phyloP scores from a whole-genome alignment of 164 flowering plant species.

The Warburgia ugandensis region DNA sequence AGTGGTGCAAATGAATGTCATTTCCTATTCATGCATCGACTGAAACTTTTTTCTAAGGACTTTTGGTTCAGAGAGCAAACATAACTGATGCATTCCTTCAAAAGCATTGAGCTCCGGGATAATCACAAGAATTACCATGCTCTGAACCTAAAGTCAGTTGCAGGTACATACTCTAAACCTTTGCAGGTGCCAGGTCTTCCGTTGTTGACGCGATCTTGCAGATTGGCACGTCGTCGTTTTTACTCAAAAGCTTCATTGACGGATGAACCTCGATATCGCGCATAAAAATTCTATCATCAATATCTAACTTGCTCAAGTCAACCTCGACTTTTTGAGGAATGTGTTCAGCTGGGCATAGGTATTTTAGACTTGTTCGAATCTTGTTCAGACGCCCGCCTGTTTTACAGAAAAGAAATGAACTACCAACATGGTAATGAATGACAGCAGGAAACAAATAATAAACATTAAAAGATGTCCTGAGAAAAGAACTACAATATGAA shows the following conservation, averaged over 20 bases:
- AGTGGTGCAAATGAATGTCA: no score
- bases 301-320: constrained; percentile 77
- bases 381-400: constrained; percentile 64
- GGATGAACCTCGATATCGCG: constrained; percentile 56
- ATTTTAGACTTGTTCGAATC: constrained; percentile 47
- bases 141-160: no score
- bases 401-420: background rate
- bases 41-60: no score
- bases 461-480: background rate
- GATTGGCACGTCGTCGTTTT: constrained; percentile 57
- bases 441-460: no score
- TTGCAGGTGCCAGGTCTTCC: no score
- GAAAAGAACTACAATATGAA: background rate
- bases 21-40: no score
- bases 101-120: no score
- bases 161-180: no score
- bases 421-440: background rate
- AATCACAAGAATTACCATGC: no score
- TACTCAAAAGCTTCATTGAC: constrained; percentile 65
- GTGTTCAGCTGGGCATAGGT: constrained; percentile 61
- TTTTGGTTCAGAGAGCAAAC: no score
- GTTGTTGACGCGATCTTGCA: constrained; percentile 64
- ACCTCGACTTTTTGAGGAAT: constrained; percentile 80
- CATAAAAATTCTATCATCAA: constrained; percentile 54
- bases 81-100: no score